Percentiles rank a stretch among this genome's conserved stretches.
phyloP scores from a whole-genome alignment of 257 asterid genomes.

The Henckelia pumila region DNA sequence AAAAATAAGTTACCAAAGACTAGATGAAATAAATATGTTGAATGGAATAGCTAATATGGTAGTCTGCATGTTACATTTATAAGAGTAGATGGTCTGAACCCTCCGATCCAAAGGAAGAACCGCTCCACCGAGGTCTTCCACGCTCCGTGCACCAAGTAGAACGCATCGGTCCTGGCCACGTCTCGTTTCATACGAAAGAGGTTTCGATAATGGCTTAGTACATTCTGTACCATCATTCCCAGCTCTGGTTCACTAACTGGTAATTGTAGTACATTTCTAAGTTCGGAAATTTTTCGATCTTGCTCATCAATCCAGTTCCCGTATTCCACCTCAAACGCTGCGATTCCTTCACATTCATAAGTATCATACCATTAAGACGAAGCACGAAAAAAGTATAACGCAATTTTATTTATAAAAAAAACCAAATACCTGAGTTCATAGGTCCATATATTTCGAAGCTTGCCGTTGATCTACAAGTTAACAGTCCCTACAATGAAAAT shows the following conservation, averaged over 20 bases:
- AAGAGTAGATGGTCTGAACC: constrained; percentile 88
- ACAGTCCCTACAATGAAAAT: constrained; percentile 47
- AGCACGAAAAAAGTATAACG: neutral
- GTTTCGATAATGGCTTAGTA: constrained; percentile 61
- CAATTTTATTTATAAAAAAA: no score
- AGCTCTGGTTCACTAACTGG: constrained; percentile 56
- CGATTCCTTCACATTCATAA: constrained; percentile 44
- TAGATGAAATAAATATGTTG: no score
- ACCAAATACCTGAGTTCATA: constrained; percentile 50
- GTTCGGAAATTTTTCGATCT: constrained; percentile 54
- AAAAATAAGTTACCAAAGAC: neutral
- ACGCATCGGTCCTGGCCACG: constrained; percentile 73
- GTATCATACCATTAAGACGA: neutral
- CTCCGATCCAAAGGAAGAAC: constrained; percentile 91
- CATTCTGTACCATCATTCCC: constrained; percentile 48
- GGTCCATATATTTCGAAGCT: constrained; percentile 49
- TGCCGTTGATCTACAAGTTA: constrained; percentile 47
- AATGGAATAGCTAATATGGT: neutral
- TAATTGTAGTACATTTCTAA: constrained; percentile 58
- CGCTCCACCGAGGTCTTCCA: constrained; percentile 88
- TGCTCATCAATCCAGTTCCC: constrained; percentile 76
- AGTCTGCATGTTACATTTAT: constrained; percentile 60
- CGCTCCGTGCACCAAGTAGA: constrained; percentile 74
- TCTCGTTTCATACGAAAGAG: constrained; percentile 74
- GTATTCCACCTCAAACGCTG: constrained; percentile 74